Evolutionary conservation across 768 basidiomycete species (phyloP).

Genomic region (Suillus paluster): DNA sequence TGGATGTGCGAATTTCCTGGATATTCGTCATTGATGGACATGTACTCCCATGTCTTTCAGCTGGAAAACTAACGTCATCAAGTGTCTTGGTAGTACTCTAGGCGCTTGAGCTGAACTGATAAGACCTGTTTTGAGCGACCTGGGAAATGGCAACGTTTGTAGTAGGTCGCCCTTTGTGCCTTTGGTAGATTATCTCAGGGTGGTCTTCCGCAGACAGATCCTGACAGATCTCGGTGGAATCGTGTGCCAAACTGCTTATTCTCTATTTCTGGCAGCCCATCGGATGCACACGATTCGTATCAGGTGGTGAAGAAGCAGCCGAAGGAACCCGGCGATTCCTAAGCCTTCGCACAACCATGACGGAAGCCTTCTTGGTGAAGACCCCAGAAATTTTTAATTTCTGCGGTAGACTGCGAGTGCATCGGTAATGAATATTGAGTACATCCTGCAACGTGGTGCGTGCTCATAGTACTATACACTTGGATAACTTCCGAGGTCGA

Average conservation of each 20-base stretch:
- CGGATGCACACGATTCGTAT: neutral
- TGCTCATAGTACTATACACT: too few relatives aligned
- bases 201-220: neutral
- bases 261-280: slow-evolving; percentile 2
- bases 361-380: slow-evolving; percentile 8
- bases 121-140: neutral
- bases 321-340: neutral
- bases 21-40: too few relatives aligned
- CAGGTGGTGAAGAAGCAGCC: neutral
- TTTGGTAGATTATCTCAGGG: neutral
- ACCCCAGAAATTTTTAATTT: slow-evolving; percentile 1
- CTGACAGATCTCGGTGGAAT: neutral
- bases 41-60: neutral
- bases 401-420: neutral
- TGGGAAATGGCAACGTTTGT: neutral
- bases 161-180: neutral
- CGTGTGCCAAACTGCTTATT: slow-evolving; percentile 4
- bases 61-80: neutral
- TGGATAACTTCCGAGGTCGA: too few relatives aligned
- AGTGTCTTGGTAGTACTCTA: neutral
- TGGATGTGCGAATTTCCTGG: neutral
- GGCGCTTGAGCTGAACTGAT: too few relatives aligned
- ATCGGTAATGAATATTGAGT: neutral
- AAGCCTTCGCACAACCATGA: slow-evolving; percentile 1
- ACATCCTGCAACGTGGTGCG: too few relatives aligned